These are phyloP conservation scores for Suillus americanus DNA, from an alignment of 768 basidiomycete species.

Conservation along the genomic window DNA sequence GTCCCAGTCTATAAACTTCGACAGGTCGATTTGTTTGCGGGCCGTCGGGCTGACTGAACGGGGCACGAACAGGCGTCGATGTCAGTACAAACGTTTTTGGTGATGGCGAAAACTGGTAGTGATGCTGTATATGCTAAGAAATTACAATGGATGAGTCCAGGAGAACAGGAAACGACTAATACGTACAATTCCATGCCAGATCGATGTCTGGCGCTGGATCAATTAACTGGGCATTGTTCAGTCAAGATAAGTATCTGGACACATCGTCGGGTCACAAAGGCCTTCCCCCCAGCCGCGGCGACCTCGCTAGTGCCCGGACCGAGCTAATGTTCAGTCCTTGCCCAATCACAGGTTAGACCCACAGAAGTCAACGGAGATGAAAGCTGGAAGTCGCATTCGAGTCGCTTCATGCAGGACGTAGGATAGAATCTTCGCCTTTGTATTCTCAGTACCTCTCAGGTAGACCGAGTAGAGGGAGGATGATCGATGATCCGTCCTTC, in stretches of 20 bases:
- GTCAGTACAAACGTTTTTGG: not conserved
- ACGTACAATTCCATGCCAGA: not conserved
- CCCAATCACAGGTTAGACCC: not conserved
- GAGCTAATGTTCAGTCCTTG: not conserved
- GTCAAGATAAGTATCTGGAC: not conserved
- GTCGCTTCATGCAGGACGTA: not conserved
- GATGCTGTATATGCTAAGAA: not conserved
- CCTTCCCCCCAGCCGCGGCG: not conserved
- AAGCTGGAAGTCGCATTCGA: not conserved
- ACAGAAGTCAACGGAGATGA: not conserved
- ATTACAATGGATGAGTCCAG: not conserved
- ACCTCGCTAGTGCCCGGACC: not conserved
- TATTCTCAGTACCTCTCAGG: not conserved
- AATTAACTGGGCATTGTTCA: not conserved
- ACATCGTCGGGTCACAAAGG: not conserved
- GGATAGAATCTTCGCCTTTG: not conserved
- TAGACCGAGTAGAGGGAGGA: not conserved
- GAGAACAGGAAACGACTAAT: not conserved
- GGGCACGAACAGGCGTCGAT: not conserved
- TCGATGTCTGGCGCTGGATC: not conserved
- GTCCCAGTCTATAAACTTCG: not conserved
- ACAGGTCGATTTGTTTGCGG: not conserved
- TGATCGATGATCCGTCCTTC: not conserved
- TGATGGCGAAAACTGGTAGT: not conserved
- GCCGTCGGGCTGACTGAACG: not conserved